Evolutionary conservation across 2,329 filamentous ascomycete species (phyloP), one percentile per base, ranked within the genome.

Genomic region (Cladophialophora psammophila): DNA sequence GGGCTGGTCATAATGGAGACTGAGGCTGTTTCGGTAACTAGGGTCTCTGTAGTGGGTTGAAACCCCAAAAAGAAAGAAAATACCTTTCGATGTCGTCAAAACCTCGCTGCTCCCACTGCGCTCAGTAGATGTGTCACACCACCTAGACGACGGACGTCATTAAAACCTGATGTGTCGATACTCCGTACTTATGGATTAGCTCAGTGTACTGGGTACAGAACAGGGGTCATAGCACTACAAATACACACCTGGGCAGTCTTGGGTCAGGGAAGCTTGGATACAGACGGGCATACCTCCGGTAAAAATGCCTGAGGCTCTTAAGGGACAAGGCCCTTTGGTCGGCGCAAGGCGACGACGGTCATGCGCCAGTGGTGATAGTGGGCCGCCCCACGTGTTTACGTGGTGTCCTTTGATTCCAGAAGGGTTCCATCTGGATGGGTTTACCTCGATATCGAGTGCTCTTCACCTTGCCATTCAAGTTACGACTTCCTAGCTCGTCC

Each of bases 361-460:
- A 36, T 57, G 55, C 18, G 35, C 32, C 55, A 31, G 20, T 12
- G 18, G 55, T 42, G 55, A 40, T 18, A 40, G 32, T 36, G 55
- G 52, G 52, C 10, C 13, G 31, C 52, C 35, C 59, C 59, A 53
- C 59, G 45, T 61, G 59, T 61, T 53, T 38, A 61, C 45, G 57
- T 60, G 38, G 48, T 40, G 32, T 52, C 53, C 45, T 61, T 42
- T 48, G 48, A 61, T 61, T 61, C 59, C 59, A 61, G 59, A 61
- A 61, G n/a, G 5, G 34, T 54, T 38, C 59, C 45, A 35, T 38
- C n/a, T 35, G 12, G 18, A 50, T 50, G 8, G 20, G 13, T 32
- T 50, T 31, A 36, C 42, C 15, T 15, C 20, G 20, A 36, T 36
- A 15, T 31, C 12, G 58, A 35, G 34, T 32, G 26, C 18, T 18